Conservation (phyloP, 208 protist species). For the Leishmania tarentolae region DNA sequence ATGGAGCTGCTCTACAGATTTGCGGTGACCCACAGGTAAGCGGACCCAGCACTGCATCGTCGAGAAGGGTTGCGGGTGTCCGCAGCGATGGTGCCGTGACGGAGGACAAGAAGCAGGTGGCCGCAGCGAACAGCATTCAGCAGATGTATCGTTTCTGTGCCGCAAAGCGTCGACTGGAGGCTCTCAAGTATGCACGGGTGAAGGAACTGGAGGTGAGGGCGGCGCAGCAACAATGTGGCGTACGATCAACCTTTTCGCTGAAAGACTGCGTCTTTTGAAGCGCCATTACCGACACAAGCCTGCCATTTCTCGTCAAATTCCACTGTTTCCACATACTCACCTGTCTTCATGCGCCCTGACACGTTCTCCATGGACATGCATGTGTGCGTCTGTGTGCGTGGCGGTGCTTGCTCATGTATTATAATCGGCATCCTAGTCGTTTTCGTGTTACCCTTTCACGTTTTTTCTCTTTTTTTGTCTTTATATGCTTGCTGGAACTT, state of each 20-base stretch:
- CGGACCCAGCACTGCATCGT: neutral
- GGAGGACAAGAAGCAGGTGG: neutral
- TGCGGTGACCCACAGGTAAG: neutral
- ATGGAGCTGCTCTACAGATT: neutral
- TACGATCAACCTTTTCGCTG: conserved; percentile 12
- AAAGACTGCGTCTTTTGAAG: conserved; percentile 32
- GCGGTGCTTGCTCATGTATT: neutral
- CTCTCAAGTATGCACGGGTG: conserved; percentile 20
- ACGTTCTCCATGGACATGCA: neutral
- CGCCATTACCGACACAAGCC: neutral
- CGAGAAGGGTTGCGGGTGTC: neutral
- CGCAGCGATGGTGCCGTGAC: neutral
- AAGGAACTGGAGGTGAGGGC: neutral
- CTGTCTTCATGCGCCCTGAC: neutral
- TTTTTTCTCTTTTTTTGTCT: neutral
- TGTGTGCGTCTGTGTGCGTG: neutral
- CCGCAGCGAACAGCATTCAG: conserved; percentile 27
- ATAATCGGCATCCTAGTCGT: neutral
- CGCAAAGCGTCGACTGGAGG: conserved; percentile 24
- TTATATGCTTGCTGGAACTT: neutral
- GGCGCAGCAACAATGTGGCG: neutral
- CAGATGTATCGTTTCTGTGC: conserved; percentile 24
- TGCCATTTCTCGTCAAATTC: neutral
- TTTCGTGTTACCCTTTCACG: neutral
- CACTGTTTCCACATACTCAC: neutral